Evolutionary conservation across 352 stramenopile genomes (phyloP), one percentile per base, ranked within the genome.

Genomic region (Phytophthora sojae): DNA sequence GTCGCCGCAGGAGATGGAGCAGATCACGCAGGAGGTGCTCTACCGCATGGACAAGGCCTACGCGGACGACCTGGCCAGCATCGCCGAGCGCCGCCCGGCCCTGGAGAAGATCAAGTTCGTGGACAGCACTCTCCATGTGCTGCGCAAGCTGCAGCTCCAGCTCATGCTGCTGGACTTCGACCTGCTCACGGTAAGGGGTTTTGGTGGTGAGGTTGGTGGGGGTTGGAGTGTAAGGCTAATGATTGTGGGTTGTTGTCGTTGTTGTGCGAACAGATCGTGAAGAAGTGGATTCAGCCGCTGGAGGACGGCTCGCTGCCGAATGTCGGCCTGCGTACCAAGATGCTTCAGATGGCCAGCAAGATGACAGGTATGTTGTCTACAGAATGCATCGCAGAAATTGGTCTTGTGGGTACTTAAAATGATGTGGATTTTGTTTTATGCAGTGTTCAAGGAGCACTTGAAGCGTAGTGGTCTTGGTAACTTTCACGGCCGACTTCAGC

Each of bases 391-490:
- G 25, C 25, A 29, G 25, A 4, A 29, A 4, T 29, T 29, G 25
- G 25, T 2, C 2, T 2, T 29, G 25, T 4, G 25, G 25, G 4
- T 29, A 29, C 25, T 29, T 29, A 29, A 4, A 29, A n/a, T n/a
- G 25, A 29, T 29, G 25, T 29, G 25, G 25, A 29, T 29, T 29
- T 29, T n/a, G 25, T n/a, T n/a, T 50, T 50, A 1, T 67, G 11
- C n/a, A 92, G 87, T 96, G 11, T 93, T 92, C 72, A 96, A 96
- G 75, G 90, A 96, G 53, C 90, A 96, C 52, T 60, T 96, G 64
- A 96, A 96, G 86, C 85, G 90, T 35, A 96, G 88, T 60, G 88
- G 88, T n/a, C 90, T 96, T 55, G 90, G 90, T 39, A 96, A 96
- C 76, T 14, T 93, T 94, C 64, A 87, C 77, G 12, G 69, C 79